Percentiles rank a stretch among this genome's conserved stretches.
phyloP scores from a whole-genome alignment of 164 flowering plant species.

The Umbilicus rupestris region DNA sequence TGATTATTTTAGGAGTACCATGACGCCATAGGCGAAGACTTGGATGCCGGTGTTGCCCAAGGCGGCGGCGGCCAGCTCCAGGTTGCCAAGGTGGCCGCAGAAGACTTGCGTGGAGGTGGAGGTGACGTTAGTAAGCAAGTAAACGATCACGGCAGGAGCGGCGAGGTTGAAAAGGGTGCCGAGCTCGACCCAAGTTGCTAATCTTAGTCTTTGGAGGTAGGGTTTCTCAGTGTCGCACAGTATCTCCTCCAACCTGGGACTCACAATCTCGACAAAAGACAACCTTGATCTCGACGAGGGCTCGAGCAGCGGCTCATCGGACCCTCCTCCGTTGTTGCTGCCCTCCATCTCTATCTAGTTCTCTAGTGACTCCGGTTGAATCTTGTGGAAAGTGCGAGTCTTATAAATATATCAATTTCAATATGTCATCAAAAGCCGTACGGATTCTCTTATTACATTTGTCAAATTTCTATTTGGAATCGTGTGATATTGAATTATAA shows the following conservation, averaged over 20 bases:
- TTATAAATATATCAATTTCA: no score
- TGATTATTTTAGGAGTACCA: constrained; percentile 15
- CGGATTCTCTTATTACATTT: no score
- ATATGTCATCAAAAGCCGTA: no score
- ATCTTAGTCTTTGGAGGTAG: constrained; percentile 4
- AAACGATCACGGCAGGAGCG: constrained; percentile 24
- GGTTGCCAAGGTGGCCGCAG: constrained; percentile 18
- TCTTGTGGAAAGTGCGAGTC: no score
- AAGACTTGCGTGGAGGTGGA: constrained; percentile 21
- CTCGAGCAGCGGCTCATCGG: neutral
- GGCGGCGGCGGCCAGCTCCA: constrained; percentile 22
- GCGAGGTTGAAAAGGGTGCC: constrained; percentile 17
- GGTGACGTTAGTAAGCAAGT: constrained; percentile 21
- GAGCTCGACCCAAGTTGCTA: constrained; percentile 15
- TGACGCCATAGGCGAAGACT: constrained; percentile 19
- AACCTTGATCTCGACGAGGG: neutral
- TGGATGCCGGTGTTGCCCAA: constrained; percentile 23
- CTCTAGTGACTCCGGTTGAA: neutral
- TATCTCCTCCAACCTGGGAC: constrained; percentile 10
- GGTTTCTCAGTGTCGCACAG: constrained; percentile 10
- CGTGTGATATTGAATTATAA: no score
- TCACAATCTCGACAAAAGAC: constrained; percentile 6
- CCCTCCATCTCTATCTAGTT: neutral
- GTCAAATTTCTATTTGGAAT: no score
- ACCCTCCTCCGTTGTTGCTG: neutral